phyloP scores from a whole-genome alignment of 805 yeast species.

The Monosporozyma aerobia region DNA sequence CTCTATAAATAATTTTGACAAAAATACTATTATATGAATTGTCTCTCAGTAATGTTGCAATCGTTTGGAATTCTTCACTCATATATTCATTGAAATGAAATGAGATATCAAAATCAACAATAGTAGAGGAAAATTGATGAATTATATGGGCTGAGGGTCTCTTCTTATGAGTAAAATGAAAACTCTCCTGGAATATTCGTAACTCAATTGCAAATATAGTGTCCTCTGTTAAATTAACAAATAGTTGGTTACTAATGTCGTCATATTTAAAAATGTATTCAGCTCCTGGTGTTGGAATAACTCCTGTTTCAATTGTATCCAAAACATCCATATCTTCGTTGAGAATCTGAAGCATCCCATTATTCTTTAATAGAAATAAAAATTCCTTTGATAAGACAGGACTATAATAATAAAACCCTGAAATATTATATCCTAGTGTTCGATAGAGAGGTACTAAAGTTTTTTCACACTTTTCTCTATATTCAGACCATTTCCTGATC shows the following conservation, averaged over 20 bases:
- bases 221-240: constrained; percentile 9
- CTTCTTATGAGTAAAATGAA: constrained; percentile 7
- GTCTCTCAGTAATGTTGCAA: constrained; percentile 8
- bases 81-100: constrained; percentile 10
- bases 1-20: constrained; percentile 8
- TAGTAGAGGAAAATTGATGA: constrained; percentile 5
- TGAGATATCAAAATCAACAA: constrained; percentile 8
- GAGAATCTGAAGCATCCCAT: constrained; percentile 14
- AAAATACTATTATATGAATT: background rate
- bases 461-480: background rate
- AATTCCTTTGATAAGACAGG: constrained; percentile 8
- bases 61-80: constrained; percentile 10
- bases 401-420: constrained; percentile 9
- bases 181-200: constrained; percentile 1
- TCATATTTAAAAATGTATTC: constrained; percentile 7
- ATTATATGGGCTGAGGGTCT: constrained; percentile 2
- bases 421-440: constrained; percentile 13
- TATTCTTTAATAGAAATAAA: constrained; percentile 12
- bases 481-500: background rate
- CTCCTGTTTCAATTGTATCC: constrained; percentile 6
- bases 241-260: constrained; percentile 7
- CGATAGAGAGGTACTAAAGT: background rate
- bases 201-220: constrained; percentile 7
- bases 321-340: constrained; percentile 3
- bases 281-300: constrained; percentile 1